Evolutionary conservation across 2,329 filamentous ascomycete genomes (phyloP), one percentile per base, ranked within the genome.

Genomic region (Huntiella savannae): DNA sequence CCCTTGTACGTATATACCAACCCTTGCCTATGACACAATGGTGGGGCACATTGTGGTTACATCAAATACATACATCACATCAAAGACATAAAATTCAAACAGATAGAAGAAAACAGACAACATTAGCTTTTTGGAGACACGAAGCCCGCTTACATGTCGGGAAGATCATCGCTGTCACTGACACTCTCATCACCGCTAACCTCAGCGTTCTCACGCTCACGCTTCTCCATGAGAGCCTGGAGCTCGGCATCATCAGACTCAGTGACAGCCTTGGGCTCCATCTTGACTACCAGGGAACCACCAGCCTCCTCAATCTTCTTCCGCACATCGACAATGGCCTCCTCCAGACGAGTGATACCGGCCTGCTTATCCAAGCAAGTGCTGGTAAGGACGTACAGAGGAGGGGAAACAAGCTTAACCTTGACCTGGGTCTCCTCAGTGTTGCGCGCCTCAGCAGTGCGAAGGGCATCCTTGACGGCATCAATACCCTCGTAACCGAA

Each of bases 261-360:
- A 1, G 91, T 98, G 52, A 98, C 91, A 4, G 92, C 91, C 77
- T 96, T 96, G 55, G 91, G 91, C 57, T 91, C 87, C 91, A 98
- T 98, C 77, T 92, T 94, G 56, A 95, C 81, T 38, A 79, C 73
- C 58, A 88, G 81, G 59, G 76, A 77, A 51, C 91, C 91, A 46
- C 82, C 82, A 1, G 82, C 74, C 40, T 64, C 69, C 59, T 78
- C 75, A 60, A 98, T 98, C 62, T 73, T 86, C 58, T 68, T 73
- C 56, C 81, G 74, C 56, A 98, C 87, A 56, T 87, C 83, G 57
- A 82, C 71, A 55, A 98, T 98, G 13, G 91, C 85, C 58, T 85
- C 79, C 63, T 94, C 84, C 54, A 98, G 68, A 52, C 80, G 75
- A 51, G 77, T 68, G 57, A 98, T 94, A 49, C 91, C 91, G 44